These are phyloP conservation scores for Moelleriella libera DNA, from an alignment of 2,329 filamentous ascomycete genomes.

Conservation along the genomic window DNA sequence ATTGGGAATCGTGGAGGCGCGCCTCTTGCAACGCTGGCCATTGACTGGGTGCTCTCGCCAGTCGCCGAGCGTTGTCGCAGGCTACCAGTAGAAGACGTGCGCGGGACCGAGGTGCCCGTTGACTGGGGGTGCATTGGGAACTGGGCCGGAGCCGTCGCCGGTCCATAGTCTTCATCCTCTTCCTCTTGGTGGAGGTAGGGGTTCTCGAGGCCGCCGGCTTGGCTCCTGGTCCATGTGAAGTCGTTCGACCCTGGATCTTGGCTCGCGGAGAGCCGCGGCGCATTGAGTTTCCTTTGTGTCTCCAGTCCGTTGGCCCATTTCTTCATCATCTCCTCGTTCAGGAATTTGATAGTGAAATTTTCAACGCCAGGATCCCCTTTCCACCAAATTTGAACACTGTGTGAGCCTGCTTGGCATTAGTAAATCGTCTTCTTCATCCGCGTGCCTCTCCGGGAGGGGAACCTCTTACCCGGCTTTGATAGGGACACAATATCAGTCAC, in stretches of 20 bases:
- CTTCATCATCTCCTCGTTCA: conserved; percentile 81
- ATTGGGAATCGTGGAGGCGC: conserved; percentile 62
- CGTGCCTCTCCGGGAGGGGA: conserved; percentile 24
- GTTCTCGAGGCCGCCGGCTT: conserved; percentile 58
- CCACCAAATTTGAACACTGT: conserved; percentile 97
- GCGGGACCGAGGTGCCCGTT: conserved; percentile 12
- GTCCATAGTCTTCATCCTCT: conserved; percentile 40
- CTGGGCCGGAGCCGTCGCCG: conserved; percentile 20
- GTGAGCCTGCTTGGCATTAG: conserved; percentile 51
- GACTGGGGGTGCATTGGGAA: conserved; percentile 16
- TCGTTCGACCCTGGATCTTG: conserved; percentile 47
- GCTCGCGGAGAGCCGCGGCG: conserved; percentile 30
- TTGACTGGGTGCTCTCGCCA: conserved; percentile 48
- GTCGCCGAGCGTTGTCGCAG: conserved; percentile 66
- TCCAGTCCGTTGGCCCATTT: conserved; percentile 81
- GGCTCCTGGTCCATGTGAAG: conserved; percentile 65
- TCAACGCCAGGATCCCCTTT: conserved; percentile 92
- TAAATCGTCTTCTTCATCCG: background rate
- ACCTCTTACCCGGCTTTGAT: conserved; percentile 63
- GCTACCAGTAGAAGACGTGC: conserved; percentile 53
- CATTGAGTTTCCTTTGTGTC: conserved; percentile 52
- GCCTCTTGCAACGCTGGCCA: conserved; percentile 41
- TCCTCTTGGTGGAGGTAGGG: conserved; percentile 60
- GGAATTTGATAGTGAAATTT: conserved; percentile 89
- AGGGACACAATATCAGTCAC: conserved; percentile 88